Base-by-base conservation (phyloP, 805 yeast species). In the Starmerella powellii region DNA sequence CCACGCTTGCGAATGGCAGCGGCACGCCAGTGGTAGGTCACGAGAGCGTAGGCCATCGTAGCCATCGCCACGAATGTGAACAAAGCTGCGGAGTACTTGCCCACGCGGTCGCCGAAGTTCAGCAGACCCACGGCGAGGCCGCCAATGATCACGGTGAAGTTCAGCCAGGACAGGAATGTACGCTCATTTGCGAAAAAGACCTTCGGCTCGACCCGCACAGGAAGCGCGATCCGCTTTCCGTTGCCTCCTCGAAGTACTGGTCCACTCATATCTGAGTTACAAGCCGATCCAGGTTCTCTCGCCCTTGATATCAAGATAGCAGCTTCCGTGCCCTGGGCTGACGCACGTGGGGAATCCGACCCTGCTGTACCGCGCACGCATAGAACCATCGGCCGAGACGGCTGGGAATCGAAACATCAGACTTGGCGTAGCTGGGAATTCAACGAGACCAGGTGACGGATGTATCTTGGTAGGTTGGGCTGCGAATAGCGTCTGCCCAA, bases 1-100 rank as follows among this genome's bases (percentile, higher is more conserved):
- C 98, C 98, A 64, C 97, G 79, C 65, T 88, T 74, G 64, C 99
- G 79, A 54, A 91, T 91, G 46, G 98, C 98, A 60, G 87, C 85
- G 1, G 98, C 98, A 70, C 99, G 83, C 98, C 98, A 93, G 64
- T 91, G 99, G 63, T 91, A 91, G 11, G 97, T 91, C 37, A 85
- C 73, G 48, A 91, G 72, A 1, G 99, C 98, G 57, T 91, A 91
- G 2, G 80, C 72, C 99, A 91, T 91, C 19, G 98, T 88, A 50
- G 83, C 85, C 96, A 91, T 88, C 49, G 98, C 94, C 42, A 91
- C 87, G 47, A 88, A 70, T 3, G 98, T 93, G 71, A 91, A 91
- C 43, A 91, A 68, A 4, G 88, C 91, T 34, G 99, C 97, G 53
- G 91, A 78, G 45, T 91, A 76, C 57, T 94, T 74, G 48, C 97